Percentiles rank a stretch among this genome's conserved stretches.
These are phyloP conservation scores for Penicillium corylophilum DNA, from an alignment of 2,329 filamentous ascomycete genomes.

Conservation along the genomic window DNA sequence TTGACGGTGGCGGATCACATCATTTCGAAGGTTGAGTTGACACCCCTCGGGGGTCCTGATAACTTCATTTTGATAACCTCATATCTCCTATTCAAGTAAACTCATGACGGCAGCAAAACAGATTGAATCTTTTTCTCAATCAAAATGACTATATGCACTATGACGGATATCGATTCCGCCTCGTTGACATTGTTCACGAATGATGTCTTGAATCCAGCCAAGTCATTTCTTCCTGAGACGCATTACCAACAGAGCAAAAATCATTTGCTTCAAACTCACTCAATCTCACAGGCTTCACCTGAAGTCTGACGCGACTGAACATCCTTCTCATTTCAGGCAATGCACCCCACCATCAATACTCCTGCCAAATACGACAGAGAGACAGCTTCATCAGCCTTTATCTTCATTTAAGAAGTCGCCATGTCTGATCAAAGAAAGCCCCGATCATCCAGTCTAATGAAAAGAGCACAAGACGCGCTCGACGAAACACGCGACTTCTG, in stretches of 20 bases:
- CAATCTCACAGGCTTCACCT: not conserved
- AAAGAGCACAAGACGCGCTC: not conserved
- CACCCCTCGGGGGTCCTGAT: not conserved
- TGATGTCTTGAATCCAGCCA: not conserved
- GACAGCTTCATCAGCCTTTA: not conserved
- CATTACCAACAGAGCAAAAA: not conserved
- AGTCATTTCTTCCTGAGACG: not conserved
- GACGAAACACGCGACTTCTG: not conserved
- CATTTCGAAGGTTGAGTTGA: not conserved
- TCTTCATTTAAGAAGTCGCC: not conserved
- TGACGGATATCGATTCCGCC: not conserved
- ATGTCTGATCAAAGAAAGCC: not conserved
- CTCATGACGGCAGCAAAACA: too few relatives aligned
- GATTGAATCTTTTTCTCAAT: not conserved
- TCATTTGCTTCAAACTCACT: not conserved
- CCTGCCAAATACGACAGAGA: not conserved
- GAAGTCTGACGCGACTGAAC: not conserved
- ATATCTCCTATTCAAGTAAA: not conserved
- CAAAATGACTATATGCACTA: not conserved
- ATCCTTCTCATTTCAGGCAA: not conserved
- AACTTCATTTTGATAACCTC: not conserved
- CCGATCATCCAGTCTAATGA: not conserved
- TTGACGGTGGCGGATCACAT: slow-evolving; percentile 7
- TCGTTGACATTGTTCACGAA: not conserved
- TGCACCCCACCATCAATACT: not conserved